Evolutionary conservation across 345 rosid species (phyloP).

Genomic region (Angophora floribunda): DNA sequence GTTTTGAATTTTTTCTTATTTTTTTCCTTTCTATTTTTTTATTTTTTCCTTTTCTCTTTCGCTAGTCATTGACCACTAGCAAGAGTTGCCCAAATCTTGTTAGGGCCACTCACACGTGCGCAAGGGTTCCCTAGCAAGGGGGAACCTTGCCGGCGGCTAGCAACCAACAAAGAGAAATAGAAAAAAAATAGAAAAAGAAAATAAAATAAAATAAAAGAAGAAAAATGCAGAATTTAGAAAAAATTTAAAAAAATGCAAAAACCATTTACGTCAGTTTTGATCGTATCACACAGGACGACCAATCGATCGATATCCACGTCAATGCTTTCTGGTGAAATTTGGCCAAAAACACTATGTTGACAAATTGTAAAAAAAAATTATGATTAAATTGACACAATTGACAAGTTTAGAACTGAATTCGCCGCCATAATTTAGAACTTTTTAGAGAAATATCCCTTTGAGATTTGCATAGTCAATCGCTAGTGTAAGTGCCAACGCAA

Average conservation of each 20-base stretch:
- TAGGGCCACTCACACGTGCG: background rate
- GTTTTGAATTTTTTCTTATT: background rate
- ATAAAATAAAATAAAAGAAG: background rate
- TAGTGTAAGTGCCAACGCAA: background rate
- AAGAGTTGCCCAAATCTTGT: background rate
- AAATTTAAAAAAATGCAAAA: background rate
- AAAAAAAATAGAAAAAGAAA: background rate
- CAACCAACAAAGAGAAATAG: background rate
- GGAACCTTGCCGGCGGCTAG: background rate
- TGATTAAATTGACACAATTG: background rate
- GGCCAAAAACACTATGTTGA: too few relatives aligned
- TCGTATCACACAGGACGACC: background rate
- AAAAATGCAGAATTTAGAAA: background rate
- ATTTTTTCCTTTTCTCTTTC: background rate
- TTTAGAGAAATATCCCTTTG: background rate
- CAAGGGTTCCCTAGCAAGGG: background rate
- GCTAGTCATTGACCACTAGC: rapidly evolving
- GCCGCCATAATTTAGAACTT: background rate
- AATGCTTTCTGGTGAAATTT: background rate
- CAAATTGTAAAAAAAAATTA: background rate
- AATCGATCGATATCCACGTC: rapidly evolving
- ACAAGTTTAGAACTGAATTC: background rate
- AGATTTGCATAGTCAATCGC: background rate
- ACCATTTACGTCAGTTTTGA: background rate
- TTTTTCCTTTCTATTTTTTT: background rate